Conservation (phyloP, 2,329 filamentous ascomycete species). For the Colletotrichum coccodes region DNA sequence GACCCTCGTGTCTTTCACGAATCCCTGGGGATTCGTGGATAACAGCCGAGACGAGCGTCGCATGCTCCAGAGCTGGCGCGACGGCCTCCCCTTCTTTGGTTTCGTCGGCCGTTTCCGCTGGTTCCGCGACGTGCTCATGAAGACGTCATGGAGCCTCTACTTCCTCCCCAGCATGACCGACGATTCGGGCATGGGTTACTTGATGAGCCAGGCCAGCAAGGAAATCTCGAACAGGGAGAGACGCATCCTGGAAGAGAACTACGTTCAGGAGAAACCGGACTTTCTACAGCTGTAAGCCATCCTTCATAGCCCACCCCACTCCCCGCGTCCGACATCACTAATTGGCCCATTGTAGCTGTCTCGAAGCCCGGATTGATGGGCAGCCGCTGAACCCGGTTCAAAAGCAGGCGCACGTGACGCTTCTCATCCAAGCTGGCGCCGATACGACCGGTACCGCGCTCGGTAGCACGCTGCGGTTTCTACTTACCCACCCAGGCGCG, state of each 20-base stretch:
- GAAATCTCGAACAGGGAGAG: slow-evolving; percentile 7
- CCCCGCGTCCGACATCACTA: neutral
- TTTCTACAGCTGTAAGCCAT: slow-evolving; percentile 12
- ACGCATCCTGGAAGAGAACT: slow-evolving; percentile 3
- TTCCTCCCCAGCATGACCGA: slow-evolving; percentile 11
- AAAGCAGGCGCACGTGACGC: slow-evolving; percentile 15
- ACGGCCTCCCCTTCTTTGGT: slow-evolving; percentile 4
- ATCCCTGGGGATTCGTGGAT: slow-evolving; percentile 18
- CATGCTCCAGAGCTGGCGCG: slow-evolving; percentile 19
- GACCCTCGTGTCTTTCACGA: slow-evolving; percentile 21
- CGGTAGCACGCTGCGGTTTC: slow-evolving; percentile 19
- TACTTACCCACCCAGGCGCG: neutral
- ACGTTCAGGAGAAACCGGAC: slow-evolving; percentile 8
- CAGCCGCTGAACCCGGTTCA: slow-evolving; percentile 5
- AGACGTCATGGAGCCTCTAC: neutral
- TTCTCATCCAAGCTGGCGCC: slow-evolving; percentile 22
- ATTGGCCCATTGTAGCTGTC: neutral
- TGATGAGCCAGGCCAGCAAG: slow-evolving; percentile 19
- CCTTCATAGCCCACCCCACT: too few species aligned
- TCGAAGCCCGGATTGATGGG: slow-evolving; percentile 18
- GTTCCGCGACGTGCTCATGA: slow-evolving; percentile 3
- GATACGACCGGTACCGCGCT: slow-evolving; percentile 22
- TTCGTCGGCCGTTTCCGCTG: slow-evolving; percentile 16
- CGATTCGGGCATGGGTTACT: slow-evolving; percentile 20
- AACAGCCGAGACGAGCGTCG: slow-evolving; percentile 20